phyloP scores from a whole-genome alignment of 139 green algal species.

The Chlamydomonas urium region DNA sequence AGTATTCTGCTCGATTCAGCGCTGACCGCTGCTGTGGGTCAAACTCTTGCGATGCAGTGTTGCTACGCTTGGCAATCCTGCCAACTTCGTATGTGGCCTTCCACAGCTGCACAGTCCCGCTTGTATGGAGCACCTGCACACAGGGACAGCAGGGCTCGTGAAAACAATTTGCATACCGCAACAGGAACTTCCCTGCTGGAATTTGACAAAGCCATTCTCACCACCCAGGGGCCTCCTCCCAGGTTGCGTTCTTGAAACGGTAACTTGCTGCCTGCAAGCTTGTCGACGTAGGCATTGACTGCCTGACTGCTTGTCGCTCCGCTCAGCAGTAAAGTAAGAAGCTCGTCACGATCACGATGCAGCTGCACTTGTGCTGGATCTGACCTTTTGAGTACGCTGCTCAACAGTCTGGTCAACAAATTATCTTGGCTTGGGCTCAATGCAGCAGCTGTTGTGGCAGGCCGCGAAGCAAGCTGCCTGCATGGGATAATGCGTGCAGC shows the following conservation, averaged over 20 bases:
- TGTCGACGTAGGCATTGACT: not conserved
- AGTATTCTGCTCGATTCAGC: conserved; percentile 12
- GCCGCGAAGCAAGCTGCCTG: no score
- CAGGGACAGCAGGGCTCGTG: not conserved
- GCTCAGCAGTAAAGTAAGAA: not conserved
- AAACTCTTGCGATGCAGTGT: conserved; percentile 3
- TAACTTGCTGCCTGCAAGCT: not conserved
- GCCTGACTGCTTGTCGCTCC: not conserved
- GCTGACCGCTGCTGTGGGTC: not conserved
- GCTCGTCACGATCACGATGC: not conserved
- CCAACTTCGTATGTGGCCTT: not conserved
- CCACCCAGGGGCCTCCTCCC: conserved; percentile 9
- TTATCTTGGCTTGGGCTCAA: no score
- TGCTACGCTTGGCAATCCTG: not conserved
- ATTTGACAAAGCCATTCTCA: not conserved
- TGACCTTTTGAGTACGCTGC: not conserved
- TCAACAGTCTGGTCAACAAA: no score
- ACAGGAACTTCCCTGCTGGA: not conserved
- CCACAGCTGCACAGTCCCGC: conserved; percentile 2
- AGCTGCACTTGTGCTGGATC: not conserved
- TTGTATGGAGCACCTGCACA: conserved; percentile 7
- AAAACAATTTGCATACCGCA: not conserved
- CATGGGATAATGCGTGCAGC: no score
- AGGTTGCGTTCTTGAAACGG: not conserved
- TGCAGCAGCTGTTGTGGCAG: no score